Percentiles rank a stretch among this genome's conserved stretches.
Conservation (phyloP, 1,139 yeast genomes). For the Barnettozyma hawaiiensis region DNA sequence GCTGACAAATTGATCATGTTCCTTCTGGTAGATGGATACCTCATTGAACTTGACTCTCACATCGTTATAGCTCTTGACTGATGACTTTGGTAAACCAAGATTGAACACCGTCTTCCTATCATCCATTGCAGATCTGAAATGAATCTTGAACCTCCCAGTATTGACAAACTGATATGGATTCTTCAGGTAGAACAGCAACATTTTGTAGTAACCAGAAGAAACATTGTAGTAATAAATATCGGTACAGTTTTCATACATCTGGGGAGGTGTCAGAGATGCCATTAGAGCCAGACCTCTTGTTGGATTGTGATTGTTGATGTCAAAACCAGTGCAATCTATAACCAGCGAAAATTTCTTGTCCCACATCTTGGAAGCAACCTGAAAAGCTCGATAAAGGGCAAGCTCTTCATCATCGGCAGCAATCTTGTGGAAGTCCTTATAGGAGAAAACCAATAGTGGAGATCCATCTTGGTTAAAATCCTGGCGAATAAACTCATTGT, state of each 20-base stretch:
- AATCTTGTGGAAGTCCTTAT: conserved; percentile 37
- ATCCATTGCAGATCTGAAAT: conserved; percentile 40
- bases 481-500: conserved; percentile 50
- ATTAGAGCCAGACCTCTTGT: conserved; percentile 26
- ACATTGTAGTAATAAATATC: conserved; percentile 58
- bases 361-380: conserved; percentile 71
- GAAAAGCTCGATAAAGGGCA: conserved; percentile 57
- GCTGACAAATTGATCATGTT: conserved; percentile 39
- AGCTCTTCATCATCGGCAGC: conserved; percentile 45
- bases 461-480: conserved; percentile 68
- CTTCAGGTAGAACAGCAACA: conserved; percentile 29
- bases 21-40: conserved; percentile 47
- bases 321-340: conserved; percentile 64
- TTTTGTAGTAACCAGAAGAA: conserved; percentile 39
- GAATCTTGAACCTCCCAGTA: conserved; percentile 22
- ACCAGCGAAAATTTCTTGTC: conserved; percentile 58
- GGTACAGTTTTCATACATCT: conserved; percentile 48
- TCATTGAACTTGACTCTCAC: conserved; percentile 57
- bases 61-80: conserved; percentile 40
- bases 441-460: conserved; percentile 58
- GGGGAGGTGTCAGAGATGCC: conserved; percentile 39
- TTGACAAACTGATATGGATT: conserved; percentile 18
- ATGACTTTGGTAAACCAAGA: conserved; percentile 42
- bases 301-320: conserved; percentile 33
- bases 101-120: conserved; percentile 43